phyloP scores from a whole-genome alignment of 2,329 filamentous ascomycete genomes.

The Phyllosticta citriasiana region DNA sequence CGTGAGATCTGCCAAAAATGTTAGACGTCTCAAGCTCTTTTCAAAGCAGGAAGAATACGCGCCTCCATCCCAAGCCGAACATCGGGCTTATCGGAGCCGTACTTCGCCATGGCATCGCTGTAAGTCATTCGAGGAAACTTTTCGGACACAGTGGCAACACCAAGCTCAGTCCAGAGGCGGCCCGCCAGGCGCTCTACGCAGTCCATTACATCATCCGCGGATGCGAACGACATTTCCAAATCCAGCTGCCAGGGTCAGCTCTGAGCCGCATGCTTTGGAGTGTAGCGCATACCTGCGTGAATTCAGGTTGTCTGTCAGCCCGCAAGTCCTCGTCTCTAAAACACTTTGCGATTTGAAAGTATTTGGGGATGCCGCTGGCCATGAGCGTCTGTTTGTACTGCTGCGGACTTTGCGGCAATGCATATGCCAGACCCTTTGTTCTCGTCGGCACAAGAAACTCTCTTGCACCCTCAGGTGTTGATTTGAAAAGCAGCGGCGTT shows the following conservation, averaged over 20 bases:
- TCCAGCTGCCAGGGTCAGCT: constrained; percentile 52
- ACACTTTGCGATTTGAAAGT: constrained; percentile 89
- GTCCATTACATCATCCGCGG: constrained; percentile 58
- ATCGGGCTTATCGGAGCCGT: constrained; percentile 90
- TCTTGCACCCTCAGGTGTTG: constrained; percentile 86
- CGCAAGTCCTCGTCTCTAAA: constrained; percentile 92
- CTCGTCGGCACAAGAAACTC: constrained; percentile 92
- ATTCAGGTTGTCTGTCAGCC: constrained; percentile 90
- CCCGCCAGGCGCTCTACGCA: constrained; percentile 45
- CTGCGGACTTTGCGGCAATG: constrained; percentile 89
- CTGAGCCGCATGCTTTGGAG: background rate
- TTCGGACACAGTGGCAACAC: constrained; percentile 21
- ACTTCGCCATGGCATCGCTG: constrained; percentile 63
- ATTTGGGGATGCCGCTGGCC: constrained; percentile 72
- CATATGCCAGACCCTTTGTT: constrained; percentile 67
- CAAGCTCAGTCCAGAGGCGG: constrained; percentile 43
- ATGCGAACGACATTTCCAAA: constrained; percentile 84
- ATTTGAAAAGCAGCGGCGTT: constrained; percentile 92
- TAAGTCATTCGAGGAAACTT: constrained; percentile 59
- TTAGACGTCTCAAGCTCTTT: constrained; percentile 13
- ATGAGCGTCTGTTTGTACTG: constrained; percentile 98
- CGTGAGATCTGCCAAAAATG: constrained; percentile 46
- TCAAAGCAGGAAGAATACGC: constrained; percentile 15
- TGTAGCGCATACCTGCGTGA: constrained; percentile 60
- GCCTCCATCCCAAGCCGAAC: constrained; percentile 62